Evolutionary conservation across 108 stramenopile genomes (phyloP).

Genomic region (Nitzschia sp.): DNA sequence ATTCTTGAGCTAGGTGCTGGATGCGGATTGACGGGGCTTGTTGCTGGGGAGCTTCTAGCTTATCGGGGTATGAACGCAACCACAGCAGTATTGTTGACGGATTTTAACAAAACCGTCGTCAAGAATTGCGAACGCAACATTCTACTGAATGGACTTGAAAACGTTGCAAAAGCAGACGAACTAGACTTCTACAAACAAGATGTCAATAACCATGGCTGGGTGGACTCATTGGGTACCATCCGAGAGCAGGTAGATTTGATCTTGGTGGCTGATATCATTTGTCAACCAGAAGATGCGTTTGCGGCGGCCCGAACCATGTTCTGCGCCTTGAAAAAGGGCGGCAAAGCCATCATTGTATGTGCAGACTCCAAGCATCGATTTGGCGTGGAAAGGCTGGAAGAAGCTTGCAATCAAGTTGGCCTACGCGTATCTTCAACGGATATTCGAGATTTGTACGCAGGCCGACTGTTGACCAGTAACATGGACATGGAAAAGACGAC

Average conservation of each 20-base stretch:
- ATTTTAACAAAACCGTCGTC: slow-evolving; percentile 73
- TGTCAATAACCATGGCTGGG: slow-evolving; percentile 44
- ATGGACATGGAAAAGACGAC: slow-evolving; percentile 53
- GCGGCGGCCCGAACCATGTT: slow-evolving; percentile 72
- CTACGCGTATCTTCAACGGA: slow-evolving; percentile 35
- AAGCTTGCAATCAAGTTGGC: slow-evolving; percentile 56
- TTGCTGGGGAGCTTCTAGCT: slow-evolving; percentile 50
- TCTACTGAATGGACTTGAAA: slow-evolving; percentile 49
- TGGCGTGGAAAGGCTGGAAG: slow-evolving; percentile 73
- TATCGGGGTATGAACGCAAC: not conserved
- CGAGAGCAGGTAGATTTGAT: slow-evolving; percentile 66
- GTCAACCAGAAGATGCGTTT: slow-evolving; percentile 74
- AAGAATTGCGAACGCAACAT: slow-evolving; percentile 74
- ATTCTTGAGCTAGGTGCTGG: slow-evolving; percentile 77
- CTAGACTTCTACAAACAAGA: slow-evolving; percentile 80
- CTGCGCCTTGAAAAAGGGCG: slow-evolving; percentile 54
- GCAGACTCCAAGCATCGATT: slow-evolving; percentile 82
- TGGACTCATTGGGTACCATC: slow-evolving; percentile 31
- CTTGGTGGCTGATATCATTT: slow-evolving; percentile 83
- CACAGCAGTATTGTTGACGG: slow-evolving; percentile 56
- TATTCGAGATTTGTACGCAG: slow-evolving; percentile 55
- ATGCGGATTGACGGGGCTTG: slow-evolving; percentile 76
- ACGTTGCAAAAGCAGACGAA: slow-evolving; percentile 16
- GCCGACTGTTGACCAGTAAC: slow-evolving; percentile 27
- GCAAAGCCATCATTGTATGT: slow-evolving; percentile 64